These are phyloP conservation scores for Xylaria hypoxylon DNA, from an alignment of 2,329 filamentous ascomycete species.

Conservation along the genomic window DNA sequence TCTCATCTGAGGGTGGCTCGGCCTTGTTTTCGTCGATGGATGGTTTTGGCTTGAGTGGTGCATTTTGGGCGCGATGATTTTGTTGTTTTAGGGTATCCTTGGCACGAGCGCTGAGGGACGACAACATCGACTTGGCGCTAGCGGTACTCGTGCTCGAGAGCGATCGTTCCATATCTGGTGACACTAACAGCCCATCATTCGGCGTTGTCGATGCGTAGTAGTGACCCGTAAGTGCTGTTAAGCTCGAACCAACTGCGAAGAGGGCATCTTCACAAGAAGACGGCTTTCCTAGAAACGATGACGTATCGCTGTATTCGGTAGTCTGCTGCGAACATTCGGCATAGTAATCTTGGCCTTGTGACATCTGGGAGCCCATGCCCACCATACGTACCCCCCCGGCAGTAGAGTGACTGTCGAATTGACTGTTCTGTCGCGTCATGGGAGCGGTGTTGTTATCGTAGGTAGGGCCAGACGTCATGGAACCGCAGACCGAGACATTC, in stretches of 20 bases:
- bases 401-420: conserved; percentile 48
- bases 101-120: conserved; percentile 61
- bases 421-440: conserved; percentile 52
- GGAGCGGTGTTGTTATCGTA: conserved; percentile 49
- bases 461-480: conserved; percentile 52
- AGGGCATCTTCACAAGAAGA: conserved; percentile 46
- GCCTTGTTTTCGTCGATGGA: conserved; percentile 47
- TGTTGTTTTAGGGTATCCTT: conserved; percentile 62
- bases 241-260: conserved; percentile 56
- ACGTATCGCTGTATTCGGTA: conserved; percentile 43
- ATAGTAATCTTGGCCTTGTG: conserved; percentile 46
- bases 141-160: conserved; percentile 57
- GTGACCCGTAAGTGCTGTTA: conserved; percentile 45
- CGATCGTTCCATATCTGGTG: conserved; percentile 61
- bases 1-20: conserved; percentile 42
- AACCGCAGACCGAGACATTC: conserved; percentile 51
- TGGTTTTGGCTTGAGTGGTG: conserved; percentile 61
- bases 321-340: conserved; percentile 42
- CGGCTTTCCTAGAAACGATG: conserved; percentile 45
- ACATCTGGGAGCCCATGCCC: conserved; percentile 51
- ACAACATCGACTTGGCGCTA: conserved; percentile 60
- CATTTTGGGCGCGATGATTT: conserved; percentile 56
- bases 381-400: conserved; percentile 51
- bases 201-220: conserved; percentile 50
- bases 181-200: conserved; percentile 49